Evolutionary conservation across 768 basidiomycete species (phyloP).

Genomic region (Tephrocybe sp.): DNA sequence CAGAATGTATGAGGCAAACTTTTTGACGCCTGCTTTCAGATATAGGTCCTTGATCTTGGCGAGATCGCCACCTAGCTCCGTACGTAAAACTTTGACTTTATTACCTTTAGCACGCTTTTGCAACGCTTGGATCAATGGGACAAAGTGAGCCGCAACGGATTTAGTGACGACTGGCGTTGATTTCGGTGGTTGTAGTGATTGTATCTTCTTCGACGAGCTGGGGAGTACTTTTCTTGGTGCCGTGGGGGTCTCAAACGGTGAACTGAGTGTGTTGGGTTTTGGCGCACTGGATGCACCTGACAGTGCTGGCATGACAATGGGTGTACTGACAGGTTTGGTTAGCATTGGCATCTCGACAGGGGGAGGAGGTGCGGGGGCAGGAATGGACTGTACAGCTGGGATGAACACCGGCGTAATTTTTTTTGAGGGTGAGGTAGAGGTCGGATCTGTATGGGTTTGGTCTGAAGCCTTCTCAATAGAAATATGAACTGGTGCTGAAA

Average conservation of each 20-base stretch:
- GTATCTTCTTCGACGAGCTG: neutral
- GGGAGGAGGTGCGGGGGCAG: too few relatives aligned
- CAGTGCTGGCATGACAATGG: too few relatives aligned
- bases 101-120: constrained; percentile 5
- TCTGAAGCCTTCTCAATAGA: too few relatives aligned
- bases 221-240: neutral
- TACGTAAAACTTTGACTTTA: neutral
- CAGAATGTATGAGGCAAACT: constrained; percentile 21
- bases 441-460: too few relatives aligned
- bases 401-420: neutral
- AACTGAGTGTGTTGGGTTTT: too few relatives aligned
- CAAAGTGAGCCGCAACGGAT: constrained; percentile 8
- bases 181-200: neutral
- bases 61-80: constrained; percentile 19
- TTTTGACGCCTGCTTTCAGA: constrained; percentile 18
- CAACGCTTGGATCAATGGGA: constrained; percentile 5
- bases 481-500: too few relatives aligned
- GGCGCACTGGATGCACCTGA: too few relatives aligned
- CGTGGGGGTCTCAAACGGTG: too few relatives aligned
- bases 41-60: constrained; percentile 18
- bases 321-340: too few relatives aligned
- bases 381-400: too few relatives aligned
- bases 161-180: neutral
- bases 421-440: neutral
- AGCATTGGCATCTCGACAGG: too few relatives aligned